Conservation (phyloP, 768 basidiomycete species). For the Candolleomyces aberdarensis region DNA sequence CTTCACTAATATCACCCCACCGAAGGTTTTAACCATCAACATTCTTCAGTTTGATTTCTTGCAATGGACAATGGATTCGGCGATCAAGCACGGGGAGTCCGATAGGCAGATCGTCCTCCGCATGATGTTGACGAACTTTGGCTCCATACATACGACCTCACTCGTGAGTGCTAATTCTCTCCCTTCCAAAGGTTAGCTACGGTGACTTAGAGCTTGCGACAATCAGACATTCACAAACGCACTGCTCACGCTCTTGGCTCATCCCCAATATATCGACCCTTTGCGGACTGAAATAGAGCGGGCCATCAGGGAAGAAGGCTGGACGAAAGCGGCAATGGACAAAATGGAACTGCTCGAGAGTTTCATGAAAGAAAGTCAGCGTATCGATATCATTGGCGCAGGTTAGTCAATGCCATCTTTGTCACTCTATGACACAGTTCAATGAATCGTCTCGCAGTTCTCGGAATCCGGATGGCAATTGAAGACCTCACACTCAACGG, state of each 20-base stretch:
- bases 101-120: constrained; percentile 26
- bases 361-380: constrained; percentile 14
- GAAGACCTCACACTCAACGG: constrained; percentile 43
- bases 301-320: constrained; percentile 33
- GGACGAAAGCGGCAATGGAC: constrained; percentile 14
- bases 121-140: constrained; percentile 40
- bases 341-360: constrained; percentile 9
- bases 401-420: background rate
- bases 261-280: constrained; percentile 28
- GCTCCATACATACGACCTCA: constrained; percentile 40
- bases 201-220: background rate
- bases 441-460: constrained; percentile 7
- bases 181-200: background rate
- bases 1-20: background rate
- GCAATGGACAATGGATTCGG: constrained; percentile 43
- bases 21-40: background rate
- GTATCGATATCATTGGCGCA: constrained; percentile 7
- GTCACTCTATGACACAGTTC: background rate
- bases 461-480: constrained; percentile 28
- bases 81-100: constrained; percentile 25
- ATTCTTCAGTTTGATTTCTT: constrained; percentile 40
- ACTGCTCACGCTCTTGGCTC: constrained; percentile 32
- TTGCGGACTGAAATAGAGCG: constrained; percentile 43
- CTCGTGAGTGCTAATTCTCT: constrained; percentile 26
- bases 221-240: constrained; percentile 21